Evolutionary conservation across 2,329 filamentous ascomycete species (phyloP), one percentile per base, ranked within the genome.

Genomic region (Xylariaceae sp.): DNA sequence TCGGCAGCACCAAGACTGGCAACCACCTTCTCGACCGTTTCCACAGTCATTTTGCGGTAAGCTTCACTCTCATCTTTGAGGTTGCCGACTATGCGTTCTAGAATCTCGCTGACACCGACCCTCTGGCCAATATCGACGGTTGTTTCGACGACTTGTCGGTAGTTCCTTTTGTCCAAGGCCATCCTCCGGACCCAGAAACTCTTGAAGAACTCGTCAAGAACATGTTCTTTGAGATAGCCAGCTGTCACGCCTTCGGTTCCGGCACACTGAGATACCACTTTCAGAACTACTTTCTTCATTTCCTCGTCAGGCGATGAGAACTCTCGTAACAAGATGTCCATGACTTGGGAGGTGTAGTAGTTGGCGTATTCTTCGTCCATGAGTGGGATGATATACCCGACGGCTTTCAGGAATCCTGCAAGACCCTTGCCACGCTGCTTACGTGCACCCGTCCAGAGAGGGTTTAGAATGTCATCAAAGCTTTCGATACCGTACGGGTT

Each of bases 301-400:
- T 99, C 94, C 72, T 99, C 94, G 62, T 99, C 94, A 0, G 94
- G 94, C 0, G 92, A 96, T 5, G 91, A 88, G 67, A 99, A 99
- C 69, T 99, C 94, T 65, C 94, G 85, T 32, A 97, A 83, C 11
- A 99, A 76, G 66, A 97, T 97, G 72, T 97, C 94, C 92, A 99
- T 97, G 66, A 99, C 96, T 72, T 99, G 91, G 63, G 86, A 89
- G 6, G 94, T 97, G 68, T 99, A 99, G 75, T 99, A 99, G 70
- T 96, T 97, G 73, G 94, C 92, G 71, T 96, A 97, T 69, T 99
- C 94, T 73, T 99, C 94, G 74, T 99, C 94, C 94, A 99, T 99
- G 50, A 99, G 81, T 3, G 94, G 94, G 60, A 99, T 97, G 68
- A 99, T 96, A 71, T 94, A 97, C 30, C 94, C 94, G 43, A 99